phyloP scores from a whole-genome alignment of 495 filamentous ascomycete species.

The Xylaria bambusicola region DNA sequence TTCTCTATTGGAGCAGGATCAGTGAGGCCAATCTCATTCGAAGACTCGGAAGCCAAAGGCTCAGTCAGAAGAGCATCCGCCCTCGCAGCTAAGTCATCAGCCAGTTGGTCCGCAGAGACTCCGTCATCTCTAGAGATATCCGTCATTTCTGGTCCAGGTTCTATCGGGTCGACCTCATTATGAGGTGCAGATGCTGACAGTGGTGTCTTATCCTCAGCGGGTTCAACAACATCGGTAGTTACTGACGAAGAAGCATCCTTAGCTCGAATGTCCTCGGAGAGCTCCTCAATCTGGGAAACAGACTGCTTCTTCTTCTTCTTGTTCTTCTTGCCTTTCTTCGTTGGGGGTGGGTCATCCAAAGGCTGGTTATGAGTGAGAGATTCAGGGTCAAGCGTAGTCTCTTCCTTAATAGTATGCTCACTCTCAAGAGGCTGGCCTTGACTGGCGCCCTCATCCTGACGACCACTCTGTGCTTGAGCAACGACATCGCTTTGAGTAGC shows the following conservation, averaged over 20 bases:
- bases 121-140: not conserved
- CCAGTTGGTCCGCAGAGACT: not conserved
- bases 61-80: not conserved
- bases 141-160: slow-evolving; percentile 12
- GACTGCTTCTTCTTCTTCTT: slow-evolving; percentile 24
- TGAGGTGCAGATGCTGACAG: slow-evolving; percentile 2
- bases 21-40: not conserved
- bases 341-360: slow-evolving; percentile 1
- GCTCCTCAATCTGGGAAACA: not conserved
- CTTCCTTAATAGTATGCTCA: not conserved
- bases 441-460: not conserved
- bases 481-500: not conserved
- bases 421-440: not conserved
- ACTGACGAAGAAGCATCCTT: slow-evolving; percentile 3
- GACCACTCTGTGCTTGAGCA: not conserved
- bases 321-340: slow-evolving; percentile 18
- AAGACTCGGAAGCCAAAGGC: not conserved
- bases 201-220: not conserved
- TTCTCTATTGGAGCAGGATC: not conserved
- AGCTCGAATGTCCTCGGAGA: slow-evolving; percentile 12
- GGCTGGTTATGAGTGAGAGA: not conserved
- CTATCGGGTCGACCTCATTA: slow-evolving; percentile 6
- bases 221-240: not conserved
- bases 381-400: not conserved
- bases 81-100: too few relatives aligned